Evolutionary conservation across 169 alveolate genomes (phyloP), one percentile per base, ranked within the genome.

Genomic region (Plasmodium gaboni): DNA sequence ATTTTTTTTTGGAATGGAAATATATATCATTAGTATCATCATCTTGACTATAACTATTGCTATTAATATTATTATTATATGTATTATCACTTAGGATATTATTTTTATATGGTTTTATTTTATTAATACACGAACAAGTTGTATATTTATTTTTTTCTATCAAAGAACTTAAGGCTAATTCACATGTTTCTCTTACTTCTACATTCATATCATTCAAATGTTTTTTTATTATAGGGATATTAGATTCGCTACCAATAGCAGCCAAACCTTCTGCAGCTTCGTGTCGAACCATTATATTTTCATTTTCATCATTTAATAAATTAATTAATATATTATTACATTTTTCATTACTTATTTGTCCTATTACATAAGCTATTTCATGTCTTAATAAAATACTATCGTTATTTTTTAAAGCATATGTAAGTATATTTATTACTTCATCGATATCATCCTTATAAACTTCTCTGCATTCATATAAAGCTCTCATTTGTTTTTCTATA

Each of bases 301-400:
- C 98, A 7, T 73, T 74, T 22, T 61, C 88, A 72, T 97, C 97
- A 42, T 89, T 93, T 71, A 97, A 80, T 28, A 95, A 89, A n/a
- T 78, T 72, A 28, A 72, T 68, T 63, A 97, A 91, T 42, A 83
- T 73, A 22, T 73, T 74, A 19, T 93, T 57, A 13, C 97, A 95
- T 42, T 93, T 94, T 13, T 55, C 88, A 73, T 94, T 76, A 55
- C 96, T 94, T 68, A 97, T 92, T 87, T 97, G 98, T 9, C 98
- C 98, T 44, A 97, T 89, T 6, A 96, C 97, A 90, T 97, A 97
- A 17, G 97, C 96, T n/a, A 96, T 95, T 88, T 97, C 98, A 88
- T 97, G 98, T 46, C 98, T 93, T 42, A 80, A 93, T n/a, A 95
- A 57, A 15, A 59, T 50, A 28, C 78, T 69, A 53, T 65, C 88